A percentile compares a stretch with the other conserved stretches of the same genome.
Conservation (phyloP, 805 yeast species). For the Saturnispora besseyi region DNA sequence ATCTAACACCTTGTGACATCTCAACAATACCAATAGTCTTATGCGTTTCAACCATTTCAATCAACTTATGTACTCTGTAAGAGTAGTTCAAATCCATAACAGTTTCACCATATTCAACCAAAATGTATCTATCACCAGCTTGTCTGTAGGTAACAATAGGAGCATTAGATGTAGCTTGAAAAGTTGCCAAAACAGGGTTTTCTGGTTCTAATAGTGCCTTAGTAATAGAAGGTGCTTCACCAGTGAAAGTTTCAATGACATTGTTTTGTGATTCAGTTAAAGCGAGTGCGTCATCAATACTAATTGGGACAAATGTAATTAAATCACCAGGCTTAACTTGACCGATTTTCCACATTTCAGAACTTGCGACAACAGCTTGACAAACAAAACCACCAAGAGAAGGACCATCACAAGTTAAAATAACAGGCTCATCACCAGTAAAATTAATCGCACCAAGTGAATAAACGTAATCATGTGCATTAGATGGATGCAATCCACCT, state of each 20-base stretch:
- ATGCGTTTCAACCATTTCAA: constrained; percentile 56
- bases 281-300: constrained; percentile 56
- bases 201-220: constrained; percentile 39
- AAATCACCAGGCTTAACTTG: constrained; percentile 93
- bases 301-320: constrained; percentile 71
- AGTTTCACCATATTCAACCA: constrained; percentile 90
- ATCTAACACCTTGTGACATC: constrained; percentile 96
- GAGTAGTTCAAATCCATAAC: constrained; percentile 75
- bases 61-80: constrained; percentile 78
- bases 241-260: constrained; percentile 38
- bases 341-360: constrained; percentile 98
- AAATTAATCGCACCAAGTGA: constrained; percentile 95
- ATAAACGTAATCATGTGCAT: constrained; percentile 95
- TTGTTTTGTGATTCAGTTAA: constrained; percentile 56
- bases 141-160: constrained; percentile 84
- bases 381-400: constrained; percentile 97
- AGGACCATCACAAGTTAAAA: constrained; percentile 95
- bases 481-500: constrained; percentile 97
- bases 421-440: constrained; percentile 98
- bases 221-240: constrained; percentile 27
- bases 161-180: constrained; percentile 37
- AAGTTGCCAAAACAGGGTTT: constrained; percentile 58
- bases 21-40: constrained; percentile 77
- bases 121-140: constrained; percentile 91
- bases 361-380: constrained; percentile 89